Evolutionary conservation across 163 green algal genomes (phyloP).

Genomic region (Picocystis sp.): DNA sequence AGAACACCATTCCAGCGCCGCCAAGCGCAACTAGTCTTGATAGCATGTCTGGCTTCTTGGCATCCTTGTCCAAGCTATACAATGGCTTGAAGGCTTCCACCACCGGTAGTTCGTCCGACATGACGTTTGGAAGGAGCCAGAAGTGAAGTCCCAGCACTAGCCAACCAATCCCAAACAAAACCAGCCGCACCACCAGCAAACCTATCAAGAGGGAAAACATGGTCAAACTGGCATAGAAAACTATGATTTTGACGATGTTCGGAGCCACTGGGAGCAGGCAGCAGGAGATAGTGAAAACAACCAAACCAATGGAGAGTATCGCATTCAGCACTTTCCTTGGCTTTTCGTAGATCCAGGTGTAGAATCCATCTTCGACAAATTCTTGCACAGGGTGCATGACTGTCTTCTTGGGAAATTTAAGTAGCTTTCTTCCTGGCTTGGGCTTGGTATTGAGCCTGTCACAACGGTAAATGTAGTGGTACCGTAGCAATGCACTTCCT

Average conservation of each 20-base stretch:
- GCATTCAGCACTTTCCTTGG: slow-evolving; percentile 14
- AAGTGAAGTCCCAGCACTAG: slow-evolving; percentile 42
- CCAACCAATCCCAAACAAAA: slow-evolving; percentile 51
- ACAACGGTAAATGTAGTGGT: slow-evolving; percentile 32
- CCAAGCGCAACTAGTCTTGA: too few relatives aligned
- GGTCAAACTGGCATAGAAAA: slow-evolving; percentile 17
- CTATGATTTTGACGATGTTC: too few relatives aligned
- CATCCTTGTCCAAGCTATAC: too few relatives aligned
- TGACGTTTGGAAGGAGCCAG: slow-evolving; percentile 76
- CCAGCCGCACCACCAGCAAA: slow-evolving; percentile 34
- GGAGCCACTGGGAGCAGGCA: too few relatives aligned
- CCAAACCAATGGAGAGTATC: too few relatives aligned
- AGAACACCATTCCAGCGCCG: too few relatives aligned
- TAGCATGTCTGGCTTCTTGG: too few relatives aligned
- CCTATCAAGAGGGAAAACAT: slow-evolving; percentile 36
- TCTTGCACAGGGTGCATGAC: slow-evolving; percentile 17
- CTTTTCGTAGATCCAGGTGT: slow-evolving; percentile 54
- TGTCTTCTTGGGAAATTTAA: slow-evolving; percentile 72
- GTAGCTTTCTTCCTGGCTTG: slow-evolving; percentile 63
- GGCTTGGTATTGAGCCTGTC: slow-evolving; percentile 71
- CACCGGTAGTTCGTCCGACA: slow-evolving; percentile 35
- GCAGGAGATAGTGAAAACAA: too few relatives aligned
- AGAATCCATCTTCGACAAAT: slow-evolving; percentile 48
- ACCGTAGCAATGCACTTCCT: slow-evolving; percentile 39
- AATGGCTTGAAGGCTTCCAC: too few relatives aligned